Percentiles rank a stretch among this genome's conserved stretches.
These are phyloP conservation scores for Hibiscus mutabilis DNA, from an alignment of 345 rosid species.

Conservation along the genomic window DNA sequence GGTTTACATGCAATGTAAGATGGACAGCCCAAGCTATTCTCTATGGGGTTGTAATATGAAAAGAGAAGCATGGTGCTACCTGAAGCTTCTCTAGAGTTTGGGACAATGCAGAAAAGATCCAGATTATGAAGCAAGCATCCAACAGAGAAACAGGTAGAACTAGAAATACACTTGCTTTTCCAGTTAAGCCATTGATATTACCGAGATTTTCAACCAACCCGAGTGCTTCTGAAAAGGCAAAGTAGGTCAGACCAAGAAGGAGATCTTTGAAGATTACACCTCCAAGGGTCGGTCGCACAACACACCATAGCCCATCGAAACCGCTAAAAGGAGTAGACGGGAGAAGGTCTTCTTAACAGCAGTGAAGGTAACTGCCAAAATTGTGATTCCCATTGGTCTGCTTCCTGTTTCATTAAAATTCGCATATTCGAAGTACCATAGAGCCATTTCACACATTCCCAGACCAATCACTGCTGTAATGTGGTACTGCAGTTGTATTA, in stretches of 20 bases:
- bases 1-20: too few relatives aligned
- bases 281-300: too few relatives aligned
- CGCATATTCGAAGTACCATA: too few relatives aligned
- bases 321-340: too few relatives aligned
- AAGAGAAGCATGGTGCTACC: constrained; percentile 30
- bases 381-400: too few relatives aligned
- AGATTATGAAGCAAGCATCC: constrained; percentile 74
- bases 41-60: not conserved
- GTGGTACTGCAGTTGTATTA: too few relatives aligned
- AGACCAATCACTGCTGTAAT: too few relatives aligned
- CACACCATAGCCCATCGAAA: too few relatives aligned
- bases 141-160: constrained; percentile 74
- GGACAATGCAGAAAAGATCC: constrained; percentile 92
- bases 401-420: too few relatives aligned
- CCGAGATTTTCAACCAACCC: constrained; percentile 81
- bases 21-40: not conserved
- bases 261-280: constrained; percentile 74
- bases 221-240: constrained; percentile 70
- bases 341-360: too few relatives aligned
- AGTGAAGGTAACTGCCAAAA: too few relatives aligned
- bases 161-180: constrained; percentile 60
- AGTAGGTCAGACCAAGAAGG: constrained; percentile 62
- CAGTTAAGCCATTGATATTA: constrained; percentile 74
- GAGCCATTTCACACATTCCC: too few relatives aligned
- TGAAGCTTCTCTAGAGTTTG: constrained; percentile 92